Evolutionary conservation across 352 stramenopile genomes (phyloP).

Genomic region (Blastocystis sp.): DNA sequence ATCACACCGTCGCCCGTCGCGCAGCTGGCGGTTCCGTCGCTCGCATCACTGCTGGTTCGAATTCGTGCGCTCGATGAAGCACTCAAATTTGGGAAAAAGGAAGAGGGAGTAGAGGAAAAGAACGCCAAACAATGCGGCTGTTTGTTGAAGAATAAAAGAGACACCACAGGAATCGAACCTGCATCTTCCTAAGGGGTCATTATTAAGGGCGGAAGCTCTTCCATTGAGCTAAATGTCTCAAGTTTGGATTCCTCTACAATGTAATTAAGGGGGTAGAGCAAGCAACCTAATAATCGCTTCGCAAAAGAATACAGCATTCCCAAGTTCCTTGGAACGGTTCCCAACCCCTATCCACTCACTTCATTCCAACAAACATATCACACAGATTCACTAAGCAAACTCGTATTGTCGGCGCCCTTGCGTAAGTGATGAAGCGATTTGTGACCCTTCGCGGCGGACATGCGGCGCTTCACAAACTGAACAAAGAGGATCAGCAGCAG

Average conservation of each 20-base stretch:
- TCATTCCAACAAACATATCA: neutral
- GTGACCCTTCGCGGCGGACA: neutral
- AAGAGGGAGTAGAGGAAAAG: neutral
- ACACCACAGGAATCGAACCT: neutral
- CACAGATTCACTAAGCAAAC: neutral
- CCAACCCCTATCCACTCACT: too few species aligned
- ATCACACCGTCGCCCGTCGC: neutral
- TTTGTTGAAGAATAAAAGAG: neutral
- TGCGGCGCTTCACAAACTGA: neutral
- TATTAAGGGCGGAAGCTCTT: neutral
- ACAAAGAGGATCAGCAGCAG: neutral
- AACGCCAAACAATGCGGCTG: too few species aligned
- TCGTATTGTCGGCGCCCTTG: neutral
- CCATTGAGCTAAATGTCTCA: neutral
- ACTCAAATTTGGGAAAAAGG: neutral
- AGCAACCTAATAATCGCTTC: neutral
- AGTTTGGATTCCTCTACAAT: neutral
- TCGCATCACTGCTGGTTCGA: conserved; percentile 21
- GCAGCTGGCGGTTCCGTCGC: neutral
- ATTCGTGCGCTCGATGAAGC: neutral
- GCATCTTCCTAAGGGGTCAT: neutral
- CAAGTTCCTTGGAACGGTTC: neutral
- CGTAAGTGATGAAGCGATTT: neutral
- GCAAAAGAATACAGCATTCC: neutral
- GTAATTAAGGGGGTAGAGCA: conserved; percentile 22